Conservation (phyloP, 441 rosid genomes). For the Corymbia citriodora region DNA sequence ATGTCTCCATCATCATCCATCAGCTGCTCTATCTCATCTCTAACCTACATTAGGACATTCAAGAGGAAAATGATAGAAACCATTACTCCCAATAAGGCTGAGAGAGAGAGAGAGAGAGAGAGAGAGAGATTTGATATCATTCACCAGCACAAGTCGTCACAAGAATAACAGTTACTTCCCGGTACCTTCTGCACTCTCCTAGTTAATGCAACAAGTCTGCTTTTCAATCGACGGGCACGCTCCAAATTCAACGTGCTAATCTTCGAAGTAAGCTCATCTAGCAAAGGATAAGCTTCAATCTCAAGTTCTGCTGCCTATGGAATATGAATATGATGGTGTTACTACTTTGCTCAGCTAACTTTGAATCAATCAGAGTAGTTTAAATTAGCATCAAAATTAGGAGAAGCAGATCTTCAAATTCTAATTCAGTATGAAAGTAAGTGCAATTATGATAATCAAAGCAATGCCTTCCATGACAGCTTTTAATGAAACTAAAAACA, state of each 20-base stretch:
- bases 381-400: neutral
- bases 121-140: neutral
- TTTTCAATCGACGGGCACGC: slow-evolving; percentile 86
- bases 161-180: neutral
- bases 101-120: neutral
- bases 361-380: neutral
- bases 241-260: slow-evolving; percentile 95
- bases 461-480: neutral
- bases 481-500: neutral
- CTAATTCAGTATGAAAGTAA: neutral
- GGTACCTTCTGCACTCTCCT: slow-evolving; percentile 95
- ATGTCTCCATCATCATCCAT: slow-evolving; percentile 99
- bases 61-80: neutral
- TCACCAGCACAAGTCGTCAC: neutral
- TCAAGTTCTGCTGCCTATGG: slow-evolving; percentile 92
- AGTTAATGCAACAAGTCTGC: slow-evolving; percentile 94
- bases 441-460: neutral
- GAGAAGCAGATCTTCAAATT: neutral
- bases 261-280: slow-evolving; percentile 96
- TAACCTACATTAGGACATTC: slow-evolving; percentile 44
- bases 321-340: neutral
- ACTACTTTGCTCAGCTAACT: neutral
- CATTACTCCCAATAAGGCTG: neutral
- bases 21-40: slow-evolving; percentile 98
- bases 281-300: slow-evolving; percentile 95